Conservation (phyloP, 2,329 filamentous ascomycete genomes). For the Penicillium sp. region DNA sequence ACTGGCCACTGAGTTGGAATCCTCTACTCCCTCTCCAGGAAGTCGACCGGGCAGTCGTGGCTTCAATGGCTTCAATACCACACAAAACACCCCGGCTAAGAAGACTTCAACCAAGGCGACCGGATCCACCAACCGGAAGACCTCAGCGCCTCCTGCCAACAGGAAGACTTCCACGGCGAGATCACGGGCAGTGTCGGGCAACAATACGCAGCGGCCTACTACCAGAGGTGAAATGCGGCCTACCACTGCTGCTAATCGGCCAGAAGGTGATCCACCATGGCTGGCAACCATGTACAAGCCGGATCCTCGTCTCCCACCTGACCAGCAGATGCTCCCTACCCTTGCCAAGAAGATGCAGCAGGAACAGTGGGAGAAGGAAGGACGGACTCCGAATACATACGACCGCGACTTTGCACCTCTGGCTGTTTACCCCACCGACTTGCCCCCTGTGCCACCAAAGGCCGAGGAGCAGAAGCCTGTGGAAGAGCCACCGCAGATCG, state of each 20-base stretch:
- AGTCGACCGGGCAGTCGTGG: slow-evolving; percentile 36
- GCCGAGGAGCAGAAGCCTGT: slow-evolving; percentile 6
- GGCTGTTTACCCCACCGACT: slow-evolving; percentile 48
- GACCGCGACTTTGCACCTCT: slow-evolving; percentile 85
- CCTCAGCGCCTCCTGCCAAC: slow-evolving; percentile 37
- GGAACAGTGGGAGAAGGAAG: slow-evolving; percentile 92
- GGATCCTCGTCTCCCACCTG: slow-evolving; percentile 87
- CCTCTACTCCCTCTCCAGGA: slow-evolving; percentile 27
- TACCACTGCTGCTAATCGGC: slow-evolving; percentile 62
- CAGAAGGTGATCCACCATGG: slow-evolving; percentile 96
- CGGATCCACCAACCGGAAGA: slow-evolving; percentile 36
- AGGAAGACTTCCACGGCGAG: slow-evolving; percentile 42
- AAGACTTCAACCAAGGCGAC: slow-evolving; percentile 29
- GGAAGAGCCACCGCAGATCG: slow-evolving; percentile 6
- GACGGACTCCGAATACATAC: slow-evolving; percentile 80
- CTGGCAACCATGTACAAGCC: slow-evolving; percentile 92
- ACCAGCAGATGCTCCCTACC: slow-evolving; percentile 92
- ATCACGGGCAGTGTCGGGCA: slow-evolving; percentile 34
- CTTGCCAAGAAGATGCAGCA: slow-evolving; percentile 89
- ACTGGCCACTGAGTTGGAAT: slow-evolving; percentile 24
- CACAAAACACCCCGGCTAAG: slow-evolving; percentile 31
- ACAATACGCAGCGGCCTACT: slow-evolving; percentile 55
- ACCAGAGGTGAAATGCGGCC: slow-evolving; percentile 60
- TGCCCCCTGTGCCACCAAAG: slow-evolving; percentile 22
- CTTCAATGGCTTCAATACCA: slow-evolving; percentile 25